These are phyloP conservation scores for Penicillium occitanis DNA, from an alignment of 2,329 filamentous ascomycete genomes.

Conservation along the genomic window DNA sequence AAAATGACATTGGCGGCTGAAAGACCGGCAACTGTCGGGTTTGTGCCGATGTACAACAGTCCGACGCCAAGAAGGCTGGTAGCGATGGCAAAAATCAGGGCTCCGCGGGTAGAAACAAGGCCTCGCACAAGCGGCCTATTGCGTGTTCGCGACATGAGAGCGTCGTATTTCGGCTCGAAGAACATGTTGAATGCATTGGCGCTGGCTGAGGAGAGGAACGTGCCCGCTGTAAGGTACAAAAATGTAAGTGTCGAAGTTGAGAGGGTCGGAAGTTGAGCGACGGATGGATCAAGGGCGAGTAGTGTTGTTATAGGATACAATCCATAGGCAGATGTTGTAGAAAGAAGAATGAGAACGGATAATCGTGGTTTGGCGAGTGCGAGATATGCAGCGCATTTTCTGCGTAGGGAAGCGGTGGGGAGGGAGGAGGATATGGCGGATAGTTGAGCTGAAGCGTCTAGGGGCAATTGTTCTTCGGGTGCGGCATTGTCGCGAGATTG, in stretches of 20 bases:
- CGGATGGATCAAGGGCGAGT: conserved; percentile 76
- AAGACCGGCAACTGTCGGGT: conserved; percentile 85
- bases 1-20: conserved; percentile 81
- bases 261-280: conserved; percentile 59
- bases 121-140: conserved; percentile 85
- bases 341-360: conserved; percentile 85
- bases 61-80: conserved; percentile 69
- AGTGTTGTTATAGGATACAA: conserved; percentile 90
- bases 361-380: conserved; percentile 94
- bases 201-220: conserved; percentile 81
- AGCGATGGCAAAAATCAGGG: conserved; percentile 74
- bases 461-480: conserved; percentile 44
- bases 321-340: conserved; percentile 86
- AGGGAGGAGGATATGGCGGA: conserved; percentile 58
- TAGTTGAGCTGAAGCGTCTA: conserved; percentile 62
- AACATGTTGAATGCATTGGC: conserved; percentile 98
- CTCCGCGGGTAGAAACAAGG: conserved; percentile 69
- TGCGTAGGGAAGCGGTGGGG: conserved; percentile 58
- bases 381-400: conserved; percentile 75
- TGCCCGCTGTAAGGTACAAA: conserved; percentile 86
- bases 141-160: conserved; percentile 87
- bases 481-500: background rate
- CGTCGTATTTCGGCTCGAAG: conserved; percentile 86
- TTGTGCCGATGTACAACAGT: conserved; percentile 83
- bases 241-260: conserved; percentile 78